These are phyloP conservation scores for Williopsis jadinii DNA, from an alignment of 1,139 yeast genomes.

Conservation along the genomic window DNA sequence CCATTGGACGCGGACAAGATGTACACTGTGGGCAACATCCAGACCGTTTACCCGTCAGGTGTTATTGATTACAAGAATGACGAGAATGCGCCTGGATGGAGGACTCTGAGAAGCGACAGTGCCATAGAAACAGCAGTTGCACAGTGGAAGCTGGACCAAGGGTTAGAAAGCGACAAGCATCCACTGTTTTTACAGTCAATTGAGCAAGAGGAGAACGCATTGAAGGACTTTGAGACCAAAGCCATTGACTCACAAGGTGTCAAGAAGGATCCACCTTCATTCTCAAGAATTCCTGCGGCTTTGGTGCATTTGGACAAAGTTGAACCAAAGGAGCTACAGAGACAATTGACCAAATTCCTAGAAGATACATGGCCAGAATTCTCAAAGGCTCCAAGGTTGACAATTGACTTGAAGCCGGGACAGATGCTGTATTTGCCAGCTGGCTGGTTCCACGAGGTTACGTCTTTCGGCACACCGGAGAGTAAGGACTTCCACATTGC, in stretches of 20 bases:
- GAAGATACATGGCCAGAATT: constrained; percentile 40
- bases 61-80: constrained; percentile 53
- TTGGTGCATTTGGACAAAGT: constrained; percentile 53
- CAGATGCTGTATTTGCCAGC: constrained; percentile 66
- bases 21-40: constrained; percentile 53
- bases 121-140: constrained; percentile 44
- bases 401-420: constrained; percentile 49
- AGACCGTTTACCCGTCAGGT: constrained; percentile 48
- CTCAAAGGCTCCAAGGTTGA: constrained; percentile 32
- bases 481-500: constrained; percentile 44
- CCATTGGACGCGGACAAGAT: constrained; percentile 54
- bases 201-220: constrained; percentile 18
- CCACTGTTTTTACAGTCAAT: constrained; percentile 16
- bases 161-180: constrained; percentile 6
- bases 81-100: constrained; percentile 52
- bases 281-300: constrained; percentile 55
- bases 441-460: constrained; percentile 80
- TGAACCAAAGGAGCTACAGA: constrained; percentile 22
- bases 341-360: constrained; percentile 29
- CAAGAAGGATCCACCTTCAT: constrained; percentile 58
- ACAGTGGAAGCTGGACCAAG: constrained; percentile 21
- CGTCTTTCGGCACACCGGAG: constrained; percentile 42
- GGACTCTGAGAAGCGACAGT: constrained; percentile 53
- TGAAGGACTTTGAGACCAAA: constrained; percentile 18
- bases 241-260: constrained; percentile 14